Conservation (phyloP, 768 basidiomycete species). For the Harrya chromipes region DNA sequence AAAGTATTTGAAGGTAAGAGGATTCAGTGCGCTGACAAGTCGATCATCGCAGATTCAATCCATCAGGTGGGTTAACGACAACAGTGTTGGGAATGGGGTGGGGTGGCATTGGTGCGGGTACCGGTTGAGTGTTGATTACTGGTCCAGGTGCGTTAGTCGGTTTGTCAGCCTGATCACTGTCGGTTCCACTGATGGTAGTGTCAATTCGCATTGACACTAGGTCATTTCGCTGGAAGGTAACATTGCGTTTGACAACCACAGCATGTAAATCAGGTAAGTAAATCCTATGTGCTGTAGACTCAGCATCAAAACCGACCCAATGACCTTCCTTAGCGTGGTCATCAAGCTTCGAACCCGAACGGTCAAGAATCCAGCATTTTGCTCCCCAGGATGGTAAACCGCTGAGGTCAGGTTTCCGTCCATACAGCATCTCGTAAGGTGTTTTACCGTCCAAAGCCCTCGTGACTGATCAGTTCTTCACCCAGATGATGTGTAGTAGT, state of each 20-base stretch:
- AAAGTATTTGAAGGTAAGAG: too few species aligned
- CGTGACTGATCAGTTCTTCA: background rate
- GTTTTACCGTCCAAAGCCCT: background rate
- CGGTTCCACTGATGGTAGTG: background rate
- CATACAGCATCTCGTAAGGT: constrained; percentile 16
- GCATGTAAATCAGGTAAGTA: constrained; percentile 27
- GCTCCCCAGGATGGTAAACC: constrained; percentile 22
- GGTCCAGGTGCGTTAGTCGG: too few species aligned
- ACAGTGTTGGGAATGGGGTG: too few species aligned
- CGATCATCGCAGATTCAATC: too few species aligned
- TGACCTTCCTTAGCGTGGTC: constrained; percentile 22
- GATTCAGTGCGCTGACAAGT: too few species aligned
- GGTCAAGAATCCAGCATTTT: constrained; percentile 23
- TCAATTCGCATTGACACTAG: background rate
- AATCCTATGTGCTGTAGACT: constrained; percentile 32
- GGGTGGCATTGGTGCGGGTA: too few species aligned
- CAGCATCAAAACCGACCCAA: constrained; percentile 37
- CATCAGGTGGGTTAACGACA: too few species aligned
- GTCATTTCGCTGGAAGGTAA: constrained; percentile 7
- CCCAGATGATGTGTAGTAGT: background rate
- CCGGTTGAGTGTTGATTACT: too few species aligned
- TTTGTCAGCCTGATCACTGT: too few species aligned
- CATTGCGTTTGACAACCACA: constrained; percentile 32
- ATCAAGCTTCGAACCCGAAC: constrained; percentile 25
- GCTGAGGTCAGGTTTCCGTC: constrained; percentile 21